Evolutionary conservation across 495 filamentous ascomycete genomes (phyloP), one percentile per base, ranked within the genome.

Genomic region (Aspergillus leporis): DNA sequence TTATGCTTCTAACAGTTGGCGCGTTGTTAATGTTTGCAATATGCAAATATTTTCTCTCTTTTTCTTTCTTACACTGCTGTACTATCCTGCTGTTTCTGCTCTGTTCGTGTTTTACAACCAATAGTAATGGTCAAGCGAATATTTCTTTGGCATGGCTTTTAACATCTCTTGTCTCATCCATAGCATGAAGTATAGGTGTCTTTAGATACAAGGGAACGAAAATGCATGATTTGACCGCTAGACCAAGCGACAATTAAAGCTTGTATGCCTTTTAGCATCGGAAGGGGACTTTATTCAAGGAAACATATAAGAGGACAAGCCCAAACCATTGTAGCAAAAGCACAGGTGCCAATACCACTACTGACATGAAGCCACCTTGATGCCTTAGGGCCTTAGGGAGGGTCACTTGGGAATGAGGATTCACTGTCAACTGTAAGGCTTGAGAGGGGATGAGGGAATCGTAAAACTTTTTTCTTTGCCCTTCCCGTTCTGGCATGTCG

Each of bases 301-400:
- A 28, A 28, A 6, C 25, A 28, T 28, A 6, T 28, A 28, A 28
- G 6, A 6, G n/a, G n/a, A n/a, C n/a, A n/a, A n/a, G n/a, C n/a
- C n/a, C n/a, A n/a, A n/a, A n/a, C n/a, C n/a, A n/a, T n/a, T n/a
- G n/a, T n/a, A n/a, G n/a, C n/a, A n/a, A n/a, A n/a, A n/a, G n/a
- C n/a, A n/a, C n/a, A n/a, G n/a, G n/a, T n/a, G n/a, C n/a, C n/a
- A n/a, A n/a, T 28, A 28, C 25, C 6, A 28, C 25, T 28, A 28
- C 3, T 28, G 25, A 3, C 3, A 28, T 3, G 25, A 13, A 3
- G 9, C 36, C 52, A 53, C 54, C 54, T 61, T 57, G 21, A 28
- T 14, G 59, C 59, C 59, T 61, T 56, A 57, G 49, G 49, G 54
- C 49, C 38, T 28, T 28, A 6, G n/a, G n/a, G n/a, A n/a, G n/a